phyloP scores from a whole-genome alignment of 1,139 yeast species.

The Candida sp. region DNA sequence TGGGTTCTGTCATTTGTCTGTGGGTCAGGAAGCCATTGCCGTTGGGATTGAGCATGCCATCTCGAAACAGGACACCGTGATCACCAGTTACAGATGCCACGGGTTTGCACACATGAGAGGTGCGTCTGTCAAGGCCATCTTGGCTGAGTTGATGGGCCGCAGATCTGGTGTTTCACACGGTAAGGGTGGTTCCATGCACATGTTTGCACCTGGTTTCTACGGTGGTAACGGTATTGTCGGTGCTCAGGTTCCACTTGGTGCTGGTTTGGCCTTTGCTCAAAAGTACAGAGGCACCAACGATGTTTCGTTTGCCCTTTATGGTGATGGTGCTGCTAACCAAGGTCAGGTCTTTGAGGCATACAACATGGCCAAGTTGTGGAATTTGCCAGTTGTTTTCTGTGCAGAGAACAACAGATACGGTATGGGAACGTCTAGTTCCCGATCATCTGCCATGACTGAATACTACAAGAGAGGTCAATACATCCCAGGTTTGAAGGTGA shows the following conservation, averaged over 20 bases:
- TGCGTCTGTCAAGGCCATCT: constrained; percentile 84
- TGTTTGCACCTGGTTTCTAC: constrained; percentile 93
- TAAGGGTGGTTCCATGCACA: constrained; percentile 99
- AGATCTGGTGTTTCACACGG: constrained; percentile 95
- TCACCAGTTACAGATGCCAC: constrained; percentile 98
- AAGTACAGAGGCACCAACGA: constrained; percentile 84
- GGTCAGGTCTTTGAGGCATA: constrained; percentile 98
- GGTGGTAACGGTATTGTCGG: constrained; percentile 99
- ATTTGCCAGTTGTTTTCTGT: constrained; percentile 91
- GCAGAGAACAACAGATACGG: constrained; percentile 99
- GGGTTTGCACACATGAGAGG: constrained; percentile 98
- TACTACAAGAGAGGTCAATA: constrained; percentile 99
- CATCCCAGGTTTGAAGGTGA: constrained; percentile 97
- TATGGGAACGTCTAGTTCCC: constrained; percentile 98
- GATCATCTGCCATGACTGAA: constrained; percentile 96
- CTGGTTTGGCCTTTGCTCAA: constrained; percentile 97
- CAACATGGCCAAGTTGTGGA: constrained; percentile 99
- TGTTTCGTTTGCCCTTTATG: constrained; percentile 89
- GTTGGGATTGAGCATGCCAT: constrained; percentile 98
- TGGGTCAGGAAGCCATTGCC: constrained; percentile 99
- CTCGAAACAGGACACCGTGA: constrained; percentile 80
- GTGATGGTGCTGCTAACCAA: constrained; percentile 99
- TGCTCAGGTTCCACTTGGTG: constrained; percentile 98
- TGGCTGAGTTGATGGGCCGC: constrained; percentile 97
- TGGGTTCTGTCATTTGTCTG: constrained; percentile 99